phyloP scores from a whole-genome alignment of 495 filamentous ascomycete genomes.

The Schizothecium vesticola region DNA sequence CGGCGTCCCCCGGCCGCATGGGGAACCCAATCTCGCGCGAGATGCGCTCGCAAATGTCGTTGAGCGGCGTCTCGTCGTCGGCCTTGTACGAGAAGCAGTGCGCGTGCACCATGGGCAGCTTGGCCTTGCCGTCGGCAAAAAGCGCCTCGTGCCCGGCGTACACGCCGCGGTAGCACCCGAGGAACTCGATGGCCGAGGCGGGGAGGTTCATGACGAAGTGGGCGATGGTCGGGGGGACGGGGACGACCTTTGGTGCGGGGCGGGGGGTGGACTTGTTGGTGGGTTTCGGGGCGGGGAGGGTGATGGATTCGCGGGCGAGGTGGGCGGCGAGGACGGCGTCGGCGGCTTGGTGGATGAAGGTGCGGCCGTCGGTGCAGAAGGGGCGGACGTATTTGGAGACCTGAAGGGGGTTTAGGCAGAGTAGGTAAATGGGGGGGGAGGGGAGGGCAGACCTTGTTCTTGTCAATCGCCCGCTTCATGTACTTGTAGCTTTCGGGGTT shows the following conservation, averaged over 20 bases:
- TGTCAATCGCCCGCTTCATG: conserved; percentile 60
- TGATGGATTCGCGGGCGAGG: conserved; percentile 42
- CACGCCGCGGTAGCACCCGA: conserved; percentile 77
- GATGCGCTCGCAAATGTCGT: conserved; percentile 66
- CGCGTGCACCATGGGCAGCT: conserved; percentile 80
- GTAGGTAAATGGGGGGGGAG: too few species aligned
- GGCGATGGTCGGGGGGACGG: conserved; percentile 63
- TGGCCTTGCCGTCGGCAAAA: conserved; percentile 55
- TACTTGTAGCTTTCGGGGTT: conserved; percentile 80
- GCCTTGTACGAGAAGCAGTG: conserved; percentile 82
- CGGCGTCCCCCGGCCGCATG: conserved; percentile 54
- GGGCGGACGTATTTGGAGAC: conserved; percentile 68
- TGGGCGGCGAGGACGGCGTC: conserved; percentile 53
- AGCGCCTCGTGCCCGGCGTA: conserved; percentile 63
- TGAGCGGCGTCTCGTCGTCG: conserved; percentile 52
- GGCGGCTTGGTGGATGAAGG: conserved; percentile 69
- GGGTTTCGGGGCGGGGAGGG: conserved; percentile 32
- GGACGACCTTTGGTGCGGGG: conserved; percentile 39
- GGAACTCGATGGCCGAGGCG: conserved; percentile 77
- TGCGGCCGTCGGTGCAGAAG: conserved; percentile 72
- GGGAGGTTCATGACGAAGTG: conserved; percentile 99
- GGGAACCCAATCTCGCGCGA: conserved; percentile 53
- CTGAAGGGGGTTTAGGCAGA: conserved; percentile 30
- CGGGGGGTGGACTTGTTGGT: conserved; percentile 30
- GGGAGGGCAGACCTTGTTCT: conserved; percentile 62